A percentile compares a stretch with the other conserved stretches of the same genome.
Conservation (phyloP, 1,139 yeast genomes). For the Lodderomyces parapsilosis region DNA sequence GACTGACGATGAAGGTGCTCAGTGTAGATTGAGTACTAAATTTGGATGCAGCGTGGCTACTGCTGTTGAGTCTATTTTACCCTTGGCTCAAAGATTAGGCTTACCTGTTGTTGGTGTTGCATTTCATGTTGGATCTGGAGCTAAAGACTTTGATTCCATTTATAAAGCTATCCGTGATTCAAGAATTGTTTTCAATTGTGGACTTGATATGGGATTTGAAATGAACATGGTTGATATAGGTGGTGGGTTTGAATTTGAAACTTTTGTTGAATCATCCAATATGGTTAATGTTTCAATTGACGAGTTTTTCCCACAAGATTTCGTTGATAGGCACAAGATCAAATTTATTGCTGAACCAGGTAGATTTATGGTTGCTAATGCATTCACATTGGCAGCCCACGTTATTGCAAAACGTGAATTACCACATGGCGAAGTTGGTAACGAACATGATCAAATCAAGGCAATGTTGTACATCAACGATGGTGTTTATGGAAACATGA, state of each 20-base stretch:
- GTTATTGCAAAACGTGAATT: constrained; percentile 76
- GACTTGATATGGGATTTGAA: constrained; percentile 43
- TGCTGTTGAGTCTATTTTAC: constrained; percentile 55
- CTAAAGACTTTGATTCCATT: constrained; percentile 69
- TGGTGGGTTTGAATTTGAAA: constrained; percentile 80
- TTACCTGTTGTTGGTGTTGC: constrained; percentile 81
- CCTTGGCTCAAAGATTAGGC: constrained; percentile 58
- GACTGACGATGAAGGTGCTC: constrained; percentile 88
- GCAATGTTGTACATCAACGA: constrained; percentile 80
- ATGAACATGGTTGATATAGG: constrained; percentile 79
- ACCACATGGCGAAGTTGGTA: constrained; percentile 16
- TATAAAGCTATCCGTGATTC: constrained; percentile 75
- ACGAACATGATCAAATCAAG: constrained; percentile 13
- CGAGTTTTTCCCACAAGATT: constrained; percentile 52
- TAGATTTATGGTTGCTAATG: constrained; percentile 80
- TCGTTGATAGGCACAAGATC: constrained; percentile 32
- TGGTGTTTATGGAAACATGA: constrained; percentile 94
- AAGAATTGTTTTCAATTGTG: constrained; percentile 65
- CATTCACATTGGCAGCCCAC: constrained; percentile 81
- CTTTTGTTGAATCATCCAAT: constrained; percentile 62
- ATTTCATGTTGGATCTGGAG: constrained; percentile 96
- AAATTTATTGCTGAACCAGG: constrained; percentile 91
- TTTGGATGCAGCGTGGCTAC: constrained; percentile 74
- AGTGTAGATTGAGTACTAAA: constrained; percentile 84
- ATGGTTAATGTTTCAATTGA: constrained; percentile 59